phyloP scores from a whole-genome alignment of 164 flowering plant genomes.

The Echeveria elegans region DNA sequence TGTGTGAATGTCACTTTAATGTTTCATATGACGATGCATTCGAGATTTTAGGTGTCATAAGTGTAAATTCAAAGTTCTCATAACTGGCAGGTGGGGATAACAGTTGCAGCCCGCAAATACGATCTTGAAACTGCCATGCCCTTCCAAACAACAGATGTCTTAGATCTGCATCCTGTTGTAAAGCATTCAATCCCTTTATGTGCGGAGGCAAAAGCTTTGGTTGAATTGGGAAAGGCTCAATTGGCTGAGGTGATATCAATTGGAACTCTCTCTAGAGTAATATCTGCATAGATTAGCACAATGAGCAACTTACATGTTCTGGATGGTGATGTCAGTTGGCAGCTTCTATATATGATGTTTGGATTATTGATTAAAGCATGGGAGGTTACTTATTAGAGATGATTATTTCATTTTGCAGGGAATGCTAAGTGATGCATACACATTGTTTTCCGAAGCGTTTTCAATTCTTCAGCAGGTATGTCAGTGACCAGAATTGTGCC shows the following conservation, averaged over 20 bases:
- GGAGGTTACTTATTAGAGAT: no score
- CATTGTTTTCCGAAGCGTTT: no score
- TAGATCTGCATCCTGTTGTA: conserved; percentile 81
- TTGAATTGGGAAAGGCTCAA: no score
- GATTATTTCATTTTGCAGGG: no score
- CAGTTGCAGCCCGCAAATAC: conserved; percentile 71
- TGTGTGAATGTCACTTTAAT: background rate
- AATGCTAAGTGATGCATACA: conserved; percentile 88
- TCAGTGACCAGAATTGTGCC: no score
- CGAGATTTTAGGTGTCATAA: background rate
- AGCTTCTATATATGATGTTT: background rate
- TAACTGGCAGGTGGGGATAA: conserved; percentile 60
- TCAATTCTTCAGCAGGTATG: no score
- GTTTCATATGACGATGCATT: background rate
- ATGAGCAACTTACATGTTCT: no score
- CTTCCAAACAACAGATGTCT: conserved; percentile 68
- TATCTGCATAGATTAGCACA: no score
- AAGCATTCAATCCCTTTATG: conserved; percentile 92
- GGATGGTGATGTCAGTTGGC: background rate
- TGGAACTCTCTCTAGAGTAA: no score
- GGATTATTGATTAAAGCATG: background rate
- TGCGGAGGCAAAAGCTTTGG: no score
- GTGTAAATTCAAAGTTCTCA: background rate
- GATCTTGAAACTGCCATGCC: conserved; percentile 57
- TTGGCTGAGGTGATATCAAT: conserved; percentile 81